Evolutionary conservation across 2,329 filamentous ascomycete genomes (phyloP), one percentile per base, ranked within the genome.

Genomic region (Peltaster fructicola): DNA sequence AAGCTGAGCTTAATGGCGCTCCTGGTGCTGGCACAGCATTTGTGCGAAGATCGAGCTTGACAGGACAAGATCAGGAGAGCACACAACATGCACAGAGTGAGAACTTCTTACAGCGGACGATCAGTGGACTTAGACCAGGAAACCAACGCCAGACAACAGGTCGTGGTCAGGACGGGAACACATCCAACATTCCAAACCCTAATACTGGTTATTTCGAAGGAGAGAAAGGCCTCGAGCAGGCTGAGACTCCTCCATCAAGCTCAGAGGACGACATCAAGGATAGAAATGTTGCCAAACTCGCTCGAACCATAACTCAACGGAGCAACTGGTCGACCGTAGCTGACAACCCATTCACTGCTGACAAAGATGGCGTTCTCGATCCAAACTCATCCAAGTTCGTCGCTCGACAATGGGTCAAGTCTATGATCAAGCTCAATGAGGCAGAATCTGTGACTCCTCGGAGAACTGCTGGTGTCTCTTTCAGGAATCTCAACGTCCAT

Each of bases 361-460:
- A 49, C 14, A 36, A 51, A 15, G 53, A 48, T 28, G 58, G 56
- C 1, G 38, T 48, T 7, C 40, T 61, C n/a, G 56, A 63, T 30
- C 58, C 59, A 10, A 40, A 49, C 35, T 51, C 54, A 23, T 39
- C 48, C 2, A 50, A 61, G 37, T 63, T 63, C 50, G 53, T 51
- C 21, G 53, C 57, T 11, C 44, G 57, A 16, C 45, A 51, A 33
- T 63, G 58, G 58, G 53, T 55, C 20, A 60, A 58, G 40, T 53
- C 55, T 11, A 55, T 61, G 47, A 50, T 61, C 30, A 55, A 61
- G 33, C 33, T 61, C 21, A 50, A 53, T 21, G 46, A 50, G 3
- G 38, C 45, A 17, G 57, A 61, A 28, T 46, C 54, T 17, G 51
- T 48, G 19, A 46, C 41, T 6, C 56, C 54, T 4, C 36, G 42